Evolutionary conservation across 1,139 yeast species (phyloP).

Genomic region (Wickerhamiella infanticola): DNA sequence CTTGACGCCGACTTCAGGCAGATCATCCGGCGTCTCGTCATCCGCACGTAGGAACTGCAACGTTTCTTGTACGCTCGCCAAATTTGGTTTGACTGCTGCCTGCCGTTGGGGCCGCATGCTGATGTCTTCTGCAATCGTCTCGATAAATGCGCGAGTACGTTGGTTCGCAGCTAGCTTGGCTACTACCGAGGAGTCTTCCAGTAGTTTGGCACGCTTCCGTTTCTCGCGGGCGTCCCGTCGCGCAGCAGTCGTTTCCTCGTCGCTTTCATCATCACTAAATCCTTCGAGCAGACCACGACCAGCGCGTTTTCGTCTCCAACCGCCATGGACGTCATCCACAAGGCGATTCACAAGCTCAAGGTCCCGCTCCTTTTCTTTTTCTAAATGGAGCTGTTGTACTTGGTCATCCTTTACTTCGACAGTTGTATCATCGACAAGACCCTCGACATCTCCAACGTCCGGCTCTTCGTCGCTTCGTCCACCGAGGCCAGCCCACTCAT

Average conservation of each 20-base stretch:
- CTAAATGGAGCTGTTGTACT: conserved; percentile 44
- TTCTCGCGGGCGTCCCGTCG: conserved; percentile 32
- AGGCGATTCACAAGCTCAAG: conserved; percentile 56
- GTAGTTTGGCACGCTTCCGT: conserved; percentile 39
- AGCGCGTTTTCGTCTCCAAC: conserved; percentile 45
- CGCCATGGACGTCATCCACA: conserved; percentile 71
- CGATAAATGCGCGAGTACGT: conserved; percentile 11
- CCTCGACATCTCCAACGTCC: conserved; percentile 45
- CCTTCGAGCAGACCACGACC: conserved; percentile 41
- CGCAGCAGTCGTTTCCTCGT: conserved; percentile 20
- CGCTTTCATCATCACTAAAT: conserved; percentile 44
- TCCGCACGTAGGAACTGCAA: conserved; percentile 8
- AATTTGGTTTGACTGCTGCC: background rate
- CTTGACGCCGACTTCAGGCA: background rate
- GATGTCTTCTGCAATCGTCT: conserved; percentile 11
- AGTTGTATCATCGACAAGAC: conserved; percentile 61
- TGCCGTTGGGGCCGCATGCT: conserved; percentile 1
- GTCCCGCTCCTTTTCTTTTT: conserved; percentile 56
- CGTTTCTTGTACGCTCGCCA: conserved; percentile 8
- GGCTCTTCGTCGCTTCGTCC: conserved; percentile 57
- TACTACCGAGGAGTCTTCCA: conserved; percentile 35
- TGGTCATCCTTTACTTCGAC: conserved; percentile 45
- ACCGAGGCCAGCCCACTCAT: conserved; percentile 87
- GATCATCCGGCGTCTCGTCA: conserved; percentile 1
- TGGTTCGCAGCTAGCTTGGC: conserved; percentile 33